phyloP scores from a whole-genome alignment of 73 alveolate species.

The Tetrahymena borealis region DNA sequence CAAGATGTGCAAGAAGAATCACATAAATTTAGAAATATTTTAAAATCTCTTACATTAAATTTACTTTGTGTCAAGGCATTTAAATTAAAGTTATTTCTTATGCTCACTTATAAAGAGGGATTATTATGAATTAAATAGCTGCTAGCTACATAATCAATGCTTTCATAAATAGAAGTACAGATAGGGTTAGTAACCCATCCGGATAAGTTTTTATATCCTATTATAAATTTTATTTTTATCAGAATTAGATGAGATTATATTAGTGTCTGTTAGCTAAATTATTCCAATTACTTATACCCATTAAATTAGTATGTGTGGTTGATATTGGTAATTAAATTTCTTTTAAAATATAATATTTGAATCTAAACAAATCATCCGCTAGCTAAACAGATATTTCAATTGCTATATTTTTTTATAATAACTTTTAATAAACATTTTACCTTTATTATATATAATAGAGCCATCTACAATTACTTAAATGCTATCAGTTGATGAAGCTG shows the following conservation, averaged over 20 bases:
- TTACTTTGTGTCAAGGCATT: neutral
- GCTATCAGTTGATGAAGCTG: neutral
- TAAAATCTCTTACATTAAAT: neutral
- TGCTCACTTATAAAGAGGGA: neutral
- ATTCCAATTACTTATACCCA: no score
- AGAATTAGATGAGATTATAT: no score
- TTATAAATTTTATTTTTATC: no score
- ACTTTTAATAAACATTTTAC: neutral
- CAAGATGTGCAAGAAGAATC: neutral
- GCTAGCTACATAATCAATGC: neutral
- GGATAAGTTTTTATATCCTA: neutral
- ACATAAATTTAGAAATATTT: neutral
- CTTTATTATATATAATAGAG: neutral
- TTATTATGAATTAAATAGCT: neutral
- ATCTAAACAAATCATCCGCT: no score
- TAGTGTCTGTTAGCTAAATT: no score
- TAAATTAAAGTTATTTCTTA: neutral
- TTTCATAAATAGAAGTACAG: neutral
- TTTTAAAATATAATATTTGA: no score
- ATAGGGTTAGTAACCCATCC: neutral
- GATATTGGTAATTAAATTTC: no score
- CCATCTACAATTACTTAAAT: neutral
- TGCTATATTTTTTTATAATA: no score
- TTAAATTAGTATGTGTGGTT: no score
- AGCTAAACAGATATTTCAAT: no score